phyloP scores from a whole-genome alignment of 768 basidiomycete species.

The Boletus sp. region DNA sequence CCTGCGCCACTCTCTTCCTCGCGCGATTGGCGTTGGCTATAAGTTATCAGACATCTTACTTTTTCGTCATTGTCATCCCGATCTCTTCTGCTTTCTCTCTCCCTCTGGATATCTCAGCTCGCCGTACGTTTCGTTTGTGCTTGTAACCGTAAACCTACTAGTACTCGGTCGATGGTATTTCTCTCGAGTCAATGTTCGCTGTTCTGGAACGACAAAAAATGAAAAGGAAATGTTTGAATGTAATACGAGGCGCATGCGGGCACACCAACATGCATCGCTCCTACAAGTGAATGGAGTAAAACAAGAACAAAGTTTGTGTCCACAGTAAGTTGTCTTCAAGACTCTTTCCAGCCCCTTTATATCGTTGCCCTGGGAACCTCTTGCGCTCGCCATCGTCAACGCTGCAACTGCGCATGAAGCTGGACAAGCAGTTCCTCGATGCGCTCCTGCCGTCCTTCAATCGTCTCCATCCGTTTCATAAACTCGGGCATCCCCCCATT shows the following conservation, averaged over 20 bases:
- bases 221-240: background rate
- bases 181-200: background rate
- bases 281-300: background rate
- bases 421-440: slow-evolving; percentile 46
- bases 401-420: slow-evolving; percentile 21
- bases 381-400: background rate
- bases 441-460: slow-evolving; percentile 45
- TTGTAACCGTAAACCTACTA: slow-evolving; percentile 13
- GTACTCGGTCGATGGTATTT: background rate
- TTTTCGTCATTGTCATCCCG: background rate
- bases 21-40: slow-evolving; percentile 6
- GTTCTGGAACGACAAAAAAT: background rate
- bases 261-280: background rate
- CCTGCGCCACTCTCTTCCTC: background rate
- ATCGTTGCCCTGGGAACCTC: background rate
- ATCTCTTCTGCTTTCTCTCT: background rate
- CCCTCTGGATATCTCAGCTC: slow-evolving; percentile 8
- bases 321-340: background rate
- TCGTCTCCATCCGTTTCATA: slow-evolving; percentile 35
- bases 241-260: background rate
- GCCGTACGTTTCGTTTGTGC: slow-evolving; percentile 5
- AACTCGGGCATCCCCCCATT: slow-evolving; percentile 27
- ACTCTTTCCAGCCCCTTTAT: background rate
- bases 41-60: slow-evolving; percentile 28
- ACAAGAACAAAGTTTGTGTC: background rate